These are phyloP conservation scores for Graphiopsis chlorocephala DNA, from an alignment of 2,329 filamentous ascomycete genomes.

Conservation along the genomic window DNA sequence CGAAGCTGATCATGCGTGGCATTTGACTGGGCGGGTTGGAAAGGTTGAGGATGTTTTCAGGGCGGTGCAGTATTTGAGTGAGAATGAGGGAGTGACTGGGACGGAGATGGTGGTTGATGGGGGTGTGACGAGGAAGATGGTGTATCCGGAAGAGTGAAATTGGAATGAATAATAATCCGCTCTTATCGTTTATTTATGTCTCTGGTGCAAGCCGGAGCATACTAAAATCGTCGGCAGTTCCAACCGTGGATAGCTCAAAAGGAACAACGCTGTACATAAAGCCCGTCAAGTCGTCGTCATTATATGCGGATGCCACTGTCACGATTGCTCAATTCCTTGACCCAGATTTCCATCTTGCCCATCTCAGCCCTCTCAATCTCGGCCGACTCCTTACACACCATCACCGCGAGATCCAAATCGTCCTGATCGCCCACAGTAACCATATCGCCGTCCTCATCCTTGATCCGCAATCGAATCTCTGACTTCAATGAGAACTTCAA, in stretches of 20 bases:
- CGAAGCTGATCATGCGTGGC: constrained; percentile 48
- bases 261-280: background rate
- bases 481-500: constrained; percentile 79
- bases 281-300: background rate
- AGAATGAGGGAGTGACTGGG: constrained; percentile 42
- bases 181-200: background rate
- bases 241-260: background rate
- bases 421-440: constrained; percentile 97
- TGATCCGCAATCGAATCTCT: constrained; percentile 84
- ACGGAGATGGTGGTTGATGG: constrained; percentile 49
- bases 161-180: background rate
- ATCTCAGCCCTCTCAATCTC: constrained; percentile 73
- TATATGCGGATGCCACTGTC: background rate
- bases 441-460: constrained; percentile 88
- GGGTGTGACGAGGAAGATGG: constrained; percentile 47
- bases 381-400: constrained; percentile 53
- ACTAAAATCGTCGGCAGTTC: background rate
- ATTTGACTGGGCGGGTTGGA: constrained; percentile 51
- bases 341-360: constrained; percentile 84
- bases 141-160: constrained; percentile 37
- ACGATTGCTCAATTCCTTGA: constrained; percentile 16
- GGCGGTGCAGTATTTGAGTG: constrained; percentile 42
- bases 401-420: constrained; percentile 84
- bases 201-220: background rate
- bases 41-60: constrained; percentile 47